Conservation (phyloP, 129 eudicot genomes). For the Tagetes patula region DNA sequence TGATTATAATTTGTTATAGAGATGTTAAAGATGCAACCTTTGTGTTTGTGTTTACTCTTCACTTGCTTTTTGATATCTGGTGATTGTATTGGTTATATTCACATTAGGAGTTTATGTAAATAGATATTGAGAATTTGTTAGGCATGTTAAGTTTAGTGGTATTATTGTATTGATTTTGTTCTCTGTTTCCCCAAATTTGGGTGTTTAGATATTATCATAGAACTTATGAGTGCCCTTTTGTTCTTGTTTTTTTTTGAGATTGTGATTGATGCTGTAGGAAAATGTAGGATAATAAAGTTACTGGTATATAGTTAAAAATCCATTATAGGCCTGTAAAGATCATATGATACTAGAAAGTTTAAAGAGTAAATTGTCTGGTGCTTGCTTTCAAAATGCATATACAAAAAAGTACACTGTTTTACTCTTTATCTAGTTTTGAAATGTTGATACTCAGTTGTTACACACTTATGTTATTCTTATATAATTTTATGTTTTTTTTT, state of each 20-base stretch:
- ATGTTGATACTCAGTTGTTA: neutral
- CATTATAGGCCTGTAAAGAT: neutral
- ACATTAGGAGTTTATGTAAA: neutral
- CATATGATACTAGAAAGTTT: neutral
- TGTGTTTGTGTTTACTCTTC: neutral
- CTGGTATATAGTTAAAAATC: neutral
- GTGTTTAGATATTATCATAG: neutral
- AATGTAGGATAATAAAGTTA: neutral
- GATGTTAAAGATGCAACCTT: slow-evolving; percentile 21
- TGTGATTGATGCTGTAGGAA: neutral
- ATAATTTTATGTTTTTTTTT: slow-evolving; percentile 6
- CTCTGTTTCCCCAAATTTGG: neutral
- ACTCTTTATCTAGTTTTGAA: neutral
- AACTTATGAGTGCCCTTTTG: neutral
- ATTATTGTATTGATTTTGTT: slow-evolving; percentile 1
- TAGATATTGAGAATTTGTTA: neutral
- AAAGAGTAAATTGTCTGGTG: neutral
- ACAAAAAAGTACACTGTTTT: neutral
- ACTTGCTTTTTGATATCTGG: neutral
- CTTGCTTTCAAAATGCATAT: neutral
- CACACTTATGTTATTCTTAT: neutral
- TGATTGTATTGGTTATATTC: neutral
- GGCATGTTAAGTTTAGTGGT: neutral
- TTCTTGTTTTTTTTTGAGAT: neutral
- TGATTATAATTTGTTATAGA: neutral